Evolutionary conservation across 176 grass and related monocot genomes (phyloP).

Genomic region (Lolium multiflorum): DNA sequence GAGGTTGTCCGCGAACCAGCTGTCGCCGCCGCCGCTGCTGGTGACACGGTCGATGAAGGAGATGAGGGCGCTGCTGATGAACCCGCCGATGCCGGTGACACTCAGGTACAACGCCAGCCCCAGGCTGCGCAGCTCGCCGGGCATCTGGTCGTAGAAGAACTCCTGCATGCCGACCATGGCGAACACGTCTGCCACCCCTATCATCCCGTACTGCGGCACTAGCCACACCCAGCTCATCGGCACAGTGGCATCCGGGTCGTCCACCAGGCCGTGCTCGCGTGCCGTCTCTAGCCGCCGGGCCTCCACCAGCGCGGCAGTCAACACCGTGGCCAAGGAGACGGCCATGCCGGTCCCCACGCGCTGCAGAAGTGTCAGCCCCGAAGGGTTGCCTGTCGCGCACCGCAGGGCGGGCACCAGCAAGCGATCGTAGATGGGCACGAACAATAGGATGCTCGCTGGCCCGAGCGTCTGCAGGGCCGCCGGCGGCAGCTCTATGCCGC

Average conservation of each 20-base stretch:
- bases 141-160: slow-evolving; percentile 77
- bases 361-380: neutral
- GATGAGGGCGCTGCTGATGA: slow-evolving; percentile 63
- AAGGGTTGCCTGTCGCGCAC: neutral
- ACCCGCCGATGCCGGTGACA: neutral
- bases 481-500: neutral
- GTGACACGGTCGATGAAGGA: slow-evolving; percentile 45
- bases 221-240: slow-evolving; percentile 14
- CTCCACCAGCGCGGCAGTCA: neutral
- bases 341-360: slow-evolving; percentile 4
- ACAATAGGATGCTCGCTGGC: neutral
- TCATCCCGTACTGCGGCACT: neutral
- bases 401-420: neutral
- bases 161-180: slow-evolving; percentile 61
- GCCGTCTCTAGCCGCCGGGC: neutral
- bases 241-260: neutral
- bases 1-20: slow-evolving; percentile 63
- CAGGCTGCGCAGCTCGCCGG: slow-evolving; percentile 24
- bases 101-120: slow-evolving; percentile 1
- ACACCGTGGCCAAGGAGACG: neutral
- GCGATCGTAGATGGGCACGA: slow-evolving; percentile 4
- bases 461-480: neutral
- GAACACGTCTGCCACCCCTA: slow-evolving; percentile 52
- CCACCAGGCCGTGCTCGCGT: neutral
- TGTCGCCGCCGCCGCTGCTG: slow-evolving; percentile 21